Conservation (phyloP, 106 monocot genomes). For the Iris macrosiphon region DNA sequence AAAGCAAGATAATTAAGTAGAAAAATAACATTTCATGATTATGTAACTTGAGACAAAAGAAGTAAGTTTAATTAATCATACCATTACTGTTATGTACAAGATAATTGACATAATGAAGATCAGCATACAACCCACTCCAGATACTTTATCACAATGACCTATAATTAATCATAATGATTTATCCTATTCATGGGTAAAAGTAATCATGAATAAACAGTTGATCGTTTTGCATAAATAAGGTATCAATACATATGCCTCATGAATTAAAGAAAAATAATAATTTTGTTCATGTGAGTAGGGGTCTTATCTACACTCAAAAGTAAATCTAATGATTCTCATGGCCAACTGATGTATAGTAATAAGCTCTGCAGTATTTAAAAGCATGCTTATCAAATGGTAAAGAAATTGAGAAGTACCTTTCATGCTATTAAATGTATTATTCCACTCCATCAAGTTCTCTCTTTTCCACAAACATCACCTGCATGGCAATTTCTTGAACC, state of each 20-base stretch:
- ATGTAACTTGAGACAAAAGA: neutral
- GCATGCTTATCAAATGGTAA: neutral
- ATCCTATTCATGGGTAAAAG: too few relatives aligned
- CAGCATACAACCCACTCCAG: neutral
- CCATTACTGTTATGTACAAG: neutral
- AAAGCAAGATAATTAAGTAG: neutral
- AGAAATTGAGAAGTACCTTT: neutral
- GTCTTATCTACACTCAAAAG: neutral
- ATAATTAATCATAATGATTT: too few relatives aligned
- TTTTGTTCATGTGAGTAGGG: neutral
- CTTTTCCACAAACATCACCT: neutral
- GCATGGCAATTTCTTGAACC: neutral
- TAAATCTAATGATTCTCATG: neutral
- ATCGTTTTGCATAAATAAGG: too few relatives aligned
- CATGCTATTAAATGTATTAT: constrained; percentile 8
- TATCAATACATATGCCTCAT: neutral
- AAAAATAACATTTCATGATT: neutral
- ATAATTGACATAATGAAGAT: neutral
- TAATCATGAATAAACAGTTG: too few relatives aligned
- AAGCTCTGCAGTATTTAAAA: neutral
- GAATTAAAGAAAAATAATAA: neutral
- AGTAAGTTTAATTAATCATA: neutral
- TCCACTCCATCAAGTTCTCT: constrained; percentile 8
- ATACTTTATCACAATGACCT: too few relatives aligned
- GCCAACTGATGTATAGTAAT: neutral